These are phyloP conservation scores for Stemphylium lycopersici DNA, from an alignment of 2,329 filamentous ascomycete genomes.

Conservation along the genomic window DNA sequence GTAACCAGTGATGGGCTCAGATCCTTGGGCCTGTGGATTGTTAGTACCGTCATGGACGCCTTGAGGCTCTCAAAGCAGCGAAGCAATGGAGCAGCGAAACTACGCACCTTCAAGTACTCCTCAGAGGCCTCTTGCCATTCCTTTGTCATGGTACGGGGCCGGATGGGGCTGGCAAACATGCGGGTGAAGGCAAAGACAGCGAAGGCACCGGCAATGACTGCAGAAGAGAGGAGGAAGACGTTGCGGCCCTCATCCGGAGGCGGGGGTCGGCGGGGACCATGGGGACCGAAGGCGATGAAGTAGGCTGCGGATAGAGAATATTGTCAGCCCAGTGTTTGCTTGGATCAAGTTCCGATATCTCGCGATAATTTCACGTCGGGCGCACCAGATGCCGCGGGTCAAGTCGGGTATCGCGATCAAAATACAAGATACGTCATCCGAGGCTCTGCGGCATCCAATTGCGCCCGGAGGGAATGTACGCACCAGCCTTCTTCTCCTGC, in stretches of 20 bases:
- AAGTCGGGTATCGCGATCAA: slow-evolving; percentile 29
- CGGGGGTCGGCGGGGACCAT: slow-evolving; percentile 83
- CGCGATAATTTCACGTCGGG: slow-evolving; percentile 16
- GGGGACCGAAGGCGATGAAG: slow-evolving; percentile 97
- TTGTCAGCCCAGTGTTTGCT: slow-evolving; percentile 29
- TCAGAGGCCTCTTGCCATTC: slow-evolving; percentile 97
- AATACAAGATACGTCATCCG: slow-evolving; percentile 40
- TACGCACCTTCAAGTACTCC: slow-evolving; percentile 86
- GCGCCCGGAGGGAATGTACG: slow-evolving; percentile 53
- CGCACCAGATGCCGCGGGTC: slow-evolving; percentile 22
- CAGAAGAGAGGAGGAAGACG: slow-evolving; percentile 73
- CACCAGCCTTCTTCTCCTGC: slow-evolving; percentile 99
- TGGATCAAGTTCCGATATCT: slow-evolving; percentile 16
- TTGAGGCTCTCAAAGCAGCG: slow-evolving; percentile 1
- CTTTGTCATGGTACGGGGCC: slow-evolving; percentile 87
- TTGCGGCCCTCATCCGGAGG: slow-evolving; percentile 86
- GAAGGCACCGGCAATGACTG: slow-evolving; percentile 71
- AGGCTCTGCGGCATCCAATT: slow-evolving; percentile 21
- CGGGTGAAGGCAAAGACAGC: slow-evolving; percentile 76
- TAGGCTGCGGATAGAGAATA: slow-evolving; percentile 71
- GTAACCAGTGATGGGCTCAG: slow-evolving; percentile 48
- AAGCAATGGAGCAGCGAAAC: background rate
- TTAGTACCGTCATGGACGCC: slow-evolving; percentile 18
- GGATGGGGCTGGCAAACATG: slow-evolving; percentile 67
- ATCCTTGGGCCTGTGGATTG: slow-evolving; percentile 42